Evolutionary conservation across 805 yeast genomes (phyloP), one percentile per base, ranked within the genome.

Genomic region (Lachancea lanzarotensis): DNA sequence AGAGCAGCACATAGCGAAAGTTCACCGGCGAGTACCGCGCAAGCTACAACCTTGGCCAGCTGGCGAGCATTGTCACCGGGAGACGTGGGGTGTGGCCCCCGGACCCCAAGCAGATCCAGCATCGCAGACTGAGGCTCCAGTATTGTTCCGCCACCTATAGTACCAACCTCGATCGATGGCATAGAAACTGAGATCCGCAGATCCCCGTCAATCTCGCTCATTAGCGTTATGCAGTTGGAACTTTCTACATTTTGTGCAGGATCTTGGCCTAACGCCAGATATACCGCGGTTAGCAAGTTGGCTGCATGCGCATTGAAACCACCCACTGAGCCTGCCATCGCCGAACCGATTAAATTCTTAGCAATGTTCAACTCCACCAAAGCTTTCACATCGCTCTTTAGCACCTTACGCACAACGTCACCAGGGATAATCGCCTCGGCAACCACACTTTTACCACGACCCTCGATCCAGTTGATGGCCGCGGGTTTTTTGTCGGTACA

Each of bases 171-270:
- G 56, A 93, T 88, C 25, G 95, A 87, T 26, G 99, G 99, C 99
- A 93, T 93, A 3, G 98, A 87, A n/a, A 93, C 98, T 1, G 96
- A 86, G 33, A 93, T 84, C 54, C 79, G 83, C 60, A 93, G 75
- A 59, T 87, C 86, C 12, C 96, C 98, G 34, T 75, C 73, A 40
- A 74, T 73, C 63, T 85, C 88, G 58, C 82, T 81, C 95, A 93
- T 90, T 54, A 93, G 73, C 1, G 99, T 93, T 48, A 93, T 91
- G 82, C 99, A 93, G 69, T 90, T 91, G 27, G 97, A 88, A 49
- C 95, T 82, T 71, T 91, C 99, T 43, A 93, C 97, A 61, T 93
- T 93, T 71, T 93, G 98, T 1, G 98, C 98, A n/a, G 99, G 98
- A 68, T 93, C 99, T 72, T 93, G 99, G 46, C 99, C 99, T 47